Percentiles rank a stretch among this genome's conserved stretches.
Conservation (phyloP, 345 rosid species). For the Rhizophora mangle region DNA sequence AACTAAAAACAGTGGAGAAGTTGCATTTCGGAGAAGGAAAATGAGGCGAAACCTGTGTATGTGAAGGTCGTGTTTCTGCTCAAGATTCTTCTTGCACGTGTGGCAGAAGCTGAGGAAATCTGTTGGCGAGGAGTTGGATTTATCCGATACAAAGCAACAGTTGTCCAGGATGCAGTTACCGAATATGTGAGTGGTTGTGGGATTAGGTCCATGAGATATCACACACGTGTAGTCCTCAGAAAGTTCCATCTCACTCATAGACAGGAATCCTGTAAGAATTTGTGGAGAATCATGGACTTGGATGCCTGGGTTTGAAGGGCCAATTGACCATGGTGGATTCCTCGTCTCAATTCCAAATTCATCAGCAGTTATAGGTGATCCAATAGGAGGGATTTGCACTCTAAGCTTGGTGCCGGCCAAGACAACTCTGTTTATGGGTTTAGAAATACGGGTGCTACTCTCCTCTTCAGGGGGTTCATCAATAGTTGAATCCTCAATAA, state of each 20-base stretch:
- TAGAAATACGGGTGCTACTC: not conserved
- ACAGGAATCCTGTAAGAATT: slow-evolving; percentile 20
- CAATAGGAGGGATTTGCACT: slow-evolving; percentile 47
- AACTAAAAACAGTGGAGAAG: not conserved
- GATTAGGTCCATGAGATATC: slow-evolving; percentile 70
- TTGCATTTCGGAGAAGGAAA: not conserved
- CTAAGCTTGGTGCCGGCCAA: slow-evolving; percentile 50
- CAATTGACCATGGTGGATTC: slow-evolving; percentile 24
- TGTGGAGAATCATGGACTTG: slow-evolving; percentile 33
- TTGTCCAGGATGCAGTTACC: slow-evolving; percentile 64
- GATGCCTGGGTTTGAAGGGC: slow-evolving; percentile 24
- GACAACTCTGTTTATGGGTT: slow-evolving; percentile 43
- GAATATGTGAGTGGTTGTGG: slow-evolving; percentile 75
- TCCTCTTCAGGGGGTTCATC: slow-evolving; percentile 15
- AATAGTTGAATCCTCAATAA: slow-evolving; percentile 30
- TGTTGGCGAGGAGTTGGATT: slow-evolving; percentile 12
- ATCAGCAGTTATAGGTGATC: slow-evolving; percentile 29
- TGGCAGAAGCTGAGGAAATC: slow-evolving; percentile 56
- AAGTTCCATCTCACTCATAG: slow-evolving; percentile 59
- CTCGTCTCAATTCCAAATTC: slow-evolving; percentile 56
- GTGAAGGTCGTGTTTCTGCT: slow-evolving; percentile 49
- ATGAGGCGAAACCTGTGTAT: slow-evolving; percentile 61
- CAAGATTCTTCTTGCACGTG: slow-evolving; percentile 77
- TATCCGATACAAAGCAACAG: slow-evolving; percentile 20
- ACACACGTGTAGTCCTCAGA: slow-evolving; percentile 89